phyloP scores from a whole-genome alignment of 1,284 basidiomycete genomes.

The Mycena sp. region DNA sequence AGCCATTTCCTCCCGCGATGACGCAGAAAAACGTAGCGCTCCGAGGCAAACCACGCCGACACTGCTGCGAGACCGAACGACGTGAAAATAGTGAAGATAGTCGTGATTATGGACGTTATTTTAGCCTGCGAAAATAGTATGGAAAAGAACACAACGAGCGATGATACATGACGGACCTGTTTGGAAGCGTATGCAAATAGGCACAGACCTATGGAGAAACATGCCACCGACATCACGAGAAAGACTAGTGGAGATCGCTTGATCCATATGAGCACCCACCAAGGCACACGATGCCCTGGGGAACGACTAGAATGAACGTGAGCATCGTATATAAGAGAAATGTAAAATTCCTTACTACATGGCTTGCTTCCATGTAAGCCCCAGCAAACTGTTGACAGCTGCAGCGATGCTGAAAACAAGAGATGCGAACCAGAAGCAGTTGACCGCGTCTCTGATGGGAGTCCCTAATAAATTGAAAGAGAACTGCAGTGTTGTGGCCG shows the following conservation, averaged over 20 bases:
- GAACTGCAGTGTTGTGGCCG: constrained; percentile 76
- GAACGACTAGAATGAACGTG: constrained; percentile 46
- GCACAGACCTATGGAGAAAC: constrained; percentile 75
- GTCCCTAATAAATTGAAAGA: constrained; percentile 55
- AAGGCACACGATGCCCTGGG: constrained; percentile 71
- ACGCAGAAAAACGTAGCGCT: constrained; percentile 74
- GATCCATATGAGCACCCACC: constrained; percentile 86
- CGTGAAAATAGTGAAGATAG: constrained; percentile 77
- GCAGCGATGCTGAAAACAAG: constrained; percentile 81
- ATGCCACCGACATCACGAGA: constrained; percentile 76
- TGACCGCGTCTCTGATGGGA: constrained; percentile 58
- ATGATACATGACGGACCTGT: constrained; percentile 53
- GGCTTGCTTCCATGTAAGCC: constrained; percentile 79
- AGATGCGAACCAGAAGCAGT: constrained; percentile 78
- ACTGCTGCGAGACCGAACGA: constrained; percentile 80
- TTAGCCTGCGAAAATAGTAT: constrained; percentile 49
- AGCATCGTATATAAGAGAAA: background rate
- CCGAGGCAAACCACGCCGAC: constrained; percentile 80
- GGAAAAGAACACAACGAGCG: background rate
- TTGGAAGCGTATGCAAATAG: constrained; percentile 71
- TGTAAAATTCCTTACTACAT: constrained; percentile 66
- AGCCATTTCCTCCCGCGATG: constrained; percentile 82
- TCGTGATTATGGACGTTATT: constrained; percentile 75
- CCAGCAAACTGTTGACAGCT: constrained; percentile 77
- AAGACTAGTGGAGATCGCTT: constrained; percentile 80